Evolutionary conservation across 164 flowering plant genomes (phyloP), one percentile per base, ranked within the genome.

Genomic region (Berberis thunbergii): DNA sequence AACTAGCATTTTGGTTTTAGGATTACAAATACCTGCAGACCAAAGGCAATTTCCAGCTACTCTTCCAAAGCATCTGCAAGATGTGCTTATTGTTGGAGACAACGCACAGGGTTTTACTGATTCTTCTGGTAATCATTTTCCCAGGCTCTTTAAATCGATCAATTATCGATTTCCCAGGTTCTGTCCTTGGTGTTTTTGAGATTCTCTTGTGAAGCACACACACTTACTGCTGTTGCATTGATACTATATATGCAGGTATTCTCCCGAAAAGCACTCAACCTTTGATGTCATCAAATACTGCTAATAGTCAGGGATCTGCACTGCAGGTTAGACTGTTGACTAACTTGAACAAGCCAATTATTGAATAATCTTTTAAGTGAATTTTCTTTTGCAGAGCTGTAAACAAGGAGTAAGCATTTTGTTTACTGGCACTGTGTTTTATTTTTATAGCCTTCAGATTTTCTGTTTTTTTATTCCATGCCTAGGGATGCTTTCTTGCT

Each of bases 21-120:
- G 96, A 10, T 77, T 85, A 67, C 75, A 92, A 40, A 64, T 91
- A 71, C 83, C 96, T 59, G 84, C 60, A 69, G 97, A 94, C 63
- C 97, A 94, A 70, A 87, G 93, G 73, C 93, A 89, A 71, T 67
- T 80, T 46, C 72, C 90, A 45, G 65, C 95, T 69, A 68, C 84
- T 66, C 96, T 91, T 72, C 99, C 97, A 2, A 39, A 77, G 75
- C 97, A 94, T 78, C 79, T 94, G 63, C 86, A 71, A 45, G 96
- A 87, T 75, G 87, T 89, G 70, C 88, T 90, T 41, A 57, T 69
- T 41, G 72, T 77, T 93, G 13, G 77, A 69, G 93, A 89, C 62
- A 86, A 85, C 62, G 61, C 69, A 39, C 94, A 85, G 59, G 69
- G 62, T 61, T 77, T 83, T 66, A 3, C 76, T 55, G 96, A 94